These are phyloP conservation scores for Coccomyxa subellipsoidea DNA, from an alignment of 163 green algal species.

Conservation along the genomic window DNA sequence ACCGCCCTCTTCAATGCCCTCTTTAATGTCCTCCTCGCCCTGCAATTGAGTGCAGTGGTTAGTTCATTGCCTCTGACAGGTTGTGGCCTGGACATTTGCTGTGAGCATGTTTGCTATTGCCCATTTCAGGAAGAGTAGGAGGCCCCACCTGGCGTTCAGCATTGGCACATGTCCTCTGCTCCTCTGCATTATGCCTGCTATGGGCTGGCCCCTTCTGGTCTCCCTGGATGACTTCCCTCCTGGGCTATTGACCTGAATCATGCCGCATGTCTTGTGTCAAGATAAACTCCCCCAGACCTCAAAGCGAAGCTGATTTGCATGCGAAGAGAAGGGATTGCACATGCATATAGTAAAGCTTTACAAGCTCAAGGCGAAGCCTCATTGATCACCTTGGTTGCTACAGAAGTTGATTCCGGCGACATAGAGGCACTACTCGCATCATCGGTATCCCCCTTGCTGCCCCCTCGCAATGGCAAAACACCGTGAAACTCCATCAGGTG, in stretches of 20 bases:
- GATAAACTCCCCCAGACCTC: no score
- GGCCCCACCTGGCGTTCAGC: neutral
- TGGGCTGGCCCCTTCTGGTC: neutral
- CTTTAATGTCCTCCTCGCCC: neutral
- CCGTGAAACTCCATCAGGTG: neutral
- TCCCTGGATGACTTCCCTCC: neutral
- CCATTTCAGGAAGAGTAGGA: no score
- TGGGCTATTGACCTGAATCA: neutral
- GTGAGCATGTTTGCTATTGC: no score
- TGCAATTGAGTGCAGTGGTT: neutral
- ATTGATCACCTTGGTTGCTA: neutral
- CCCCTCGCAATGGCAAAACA: neutral
- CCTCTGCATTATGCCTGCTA: neutral
- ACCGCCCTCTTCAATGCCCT: conserved; percentile 8
- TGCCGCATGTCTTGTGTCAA: no score
- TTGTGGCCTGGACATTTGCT: neutral
- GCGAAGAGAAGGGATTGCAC: no score
- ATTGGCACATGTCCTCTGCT: neutral
- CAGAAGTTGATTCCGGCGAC: neutral
- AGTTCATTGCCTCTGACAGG: neutral
- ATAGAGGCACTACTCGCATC: neutral
- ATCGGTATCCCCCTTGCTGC: neutral
- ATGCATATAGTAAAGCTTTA: no score
- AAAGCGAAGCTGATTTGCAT: no score
- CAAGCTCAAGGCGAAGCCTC: neutral